Evolutionary conservation across 768 basidiomycete genomes (phyloP), one percentile per base, ranked within the genome.

Genomic region (Tricholoma hemisulphureum): DNA sequence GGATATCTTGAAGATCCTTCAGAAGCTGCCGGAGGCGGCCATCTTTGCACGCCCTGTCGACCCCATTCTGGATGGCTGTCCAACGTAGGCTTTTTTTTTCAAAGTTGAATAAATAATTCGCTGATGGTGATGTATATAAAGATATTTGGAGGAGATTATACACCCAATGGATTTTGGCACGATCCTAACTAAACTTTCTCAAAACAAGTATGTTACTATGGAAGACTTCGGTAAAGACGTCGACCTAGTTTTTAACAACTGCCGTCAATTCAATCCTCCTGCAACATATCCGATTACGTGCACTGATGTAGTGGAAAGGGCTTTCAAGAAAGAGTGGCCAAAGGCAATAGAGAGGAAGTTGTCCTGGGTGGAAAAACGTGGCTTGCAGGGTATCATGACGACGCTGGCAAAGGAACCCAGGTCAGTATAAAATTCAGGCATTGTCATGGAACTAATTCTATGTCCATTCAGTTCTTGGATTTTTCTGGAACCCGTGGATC

Each of bases 101-200:
- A 2, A 45, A n/a, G 3, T 32, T 52, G 13, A 51, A 20, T 10
- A 37, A 34, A 26, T 29, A 57, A 51, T 62, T 28, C 35, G 43
- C 61, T 59, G 16, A 65, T 50, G 18, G 14, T 41, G n/a, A 60
- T 21, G 11, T 54, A 26, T 35, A 53, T 34, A 29, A 16, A 97
- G 94, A 18, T 98, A 98, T 71, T 85, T 91, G 59, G 86, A 95
- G 4, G 96, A 98, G 73, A 96, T 98, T 67, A 74, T 83, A 58
- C 75, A 89, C 62, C 96, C 96, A 6, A 98, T 98, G 96, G 95
- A 98, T 73, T 86, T 98, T 53, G 84, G 84, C 8, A 96, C 95
- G 2, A 90, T 97, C 63, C 70, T 71, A 13, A 74, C 77, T 35
- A 93, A 91, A 66, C 75, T 97, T 58, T 77, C 80, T 35, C 75